These are phyloP conservation scores for Protomyces lactucae-debilis DNA, from an alignment of 1,139 yeast species.

Conservation along the genomic window DNA sequence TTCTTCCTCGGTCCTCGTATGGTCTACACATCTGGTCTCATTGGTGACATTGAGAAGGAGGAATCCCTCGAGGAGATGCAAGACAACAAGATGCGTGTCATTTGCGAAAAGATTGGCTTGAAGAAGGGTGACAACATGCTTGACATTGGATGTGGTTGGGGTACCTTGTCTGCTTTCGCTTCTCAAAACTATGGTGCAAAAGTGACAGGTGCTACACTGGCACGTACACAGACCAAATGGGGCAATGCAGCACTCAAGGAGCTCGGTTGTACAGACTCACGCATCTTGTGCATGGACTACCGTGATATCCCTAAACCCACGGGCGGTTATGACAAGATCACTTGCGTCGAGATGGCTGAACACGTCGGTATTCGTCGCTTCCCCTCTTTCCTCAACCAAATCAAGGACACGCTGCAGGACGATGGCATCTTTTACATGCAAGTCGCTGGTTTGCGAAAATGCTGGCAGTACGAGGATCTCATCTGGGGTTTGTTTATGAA, in stretches of 20 bases:
- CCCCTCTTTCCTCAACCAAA: slow-evolving; percentile 68
- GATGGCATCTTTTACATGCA: slow-evolving; percentile 85
- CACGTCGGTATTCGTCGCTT: slow-evolving; percentile 92
- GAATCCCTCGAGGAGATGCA: slow-evolving; percentile 83
- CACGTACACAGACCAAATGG: slow-evolving; percentile 87
- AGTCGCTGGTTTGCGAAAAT: slow-evolving; percentile 85
- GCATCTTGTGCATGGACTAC: slow-evolving; percentile 78
- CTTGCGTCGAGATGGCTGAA: slow-evolving; percentile 93
- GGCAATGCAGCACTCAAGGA: slow-evolving; percentile 66
- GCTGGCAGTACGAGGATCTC: slow-evolving; percentile 92
- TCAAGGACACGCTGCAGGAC: slow-evolving; percentile 80
- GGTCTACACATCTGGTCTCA: slow-evolving; percentile 86
- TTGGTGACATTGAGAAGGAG: slow-evolving; percentile 63
- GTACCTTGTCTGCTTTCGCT: slow-evolving; percentile 81
- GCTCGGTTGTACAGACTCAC: slow-evolving; percentile 62
- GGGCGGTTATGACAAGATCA: slow-evolving; percentile 78
- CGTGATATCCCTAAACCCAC: slow-evolving; percentile 80
- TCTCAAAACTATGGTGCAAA: slow-evolving; percentile 77
- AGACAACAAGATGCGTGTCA: slow-evolving; percentile 82
- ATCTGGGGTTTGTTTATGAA: slow-evolving; percentile 95
- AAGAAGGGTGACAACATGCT: slow-evolving; percentile 66
- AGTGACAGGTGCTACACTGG: slow-evolving; percentile 85
- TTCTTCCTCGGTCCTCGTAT: slow-evolving; percentile 94
- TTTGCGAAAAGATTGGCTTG: slow-evolving; percentile 79
- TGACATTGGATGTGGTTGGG: slow-evolving; percentile 96